A percentile compares a stretch with the other conserved stretches of the same genome.
Conservation (phyloP, 108 stramenopile genomes). For the Stephanodiscus minutulus region DNA sequence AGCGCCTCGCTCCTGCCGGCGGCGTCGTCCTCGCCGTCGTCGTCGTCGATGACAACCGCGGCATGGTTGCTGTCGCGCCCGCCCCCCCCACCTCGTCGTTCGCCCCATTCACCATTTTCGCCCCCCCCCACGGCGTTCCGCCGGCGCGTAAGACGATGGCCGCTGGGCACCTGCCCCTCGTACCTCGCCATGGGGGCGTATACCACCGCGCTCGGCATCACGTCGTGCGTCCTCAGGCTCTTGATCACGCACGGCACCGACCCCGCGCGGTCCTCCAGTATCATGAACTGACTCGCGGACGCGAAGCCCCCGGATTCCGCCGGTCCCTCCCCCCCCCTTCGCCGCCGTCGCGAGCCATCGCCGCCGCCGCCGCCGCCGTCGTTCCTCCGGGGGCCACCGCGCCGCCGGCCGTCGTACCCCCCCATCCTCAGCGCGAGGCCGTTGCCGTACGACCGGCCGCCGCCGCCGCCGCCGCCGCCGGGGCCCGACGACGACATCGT, state of each 20-base stretch:
- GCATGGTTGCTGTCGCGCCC: slow-evolving; percentile 1
- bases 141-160: slow-evolving; percentile 19
- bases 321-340: too few relatives aligned
- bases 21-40: too few relatives aligned
- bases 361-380: too few relatives aligned
- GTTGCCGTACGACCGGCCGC: slow-evolving; percentile 36
- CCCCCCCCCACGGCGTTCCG: too few relatives aligned
- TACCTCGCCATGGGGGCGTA: slow-evolving; percentile 36
- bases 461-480: too few relatives aligned
- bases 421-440: slow-evolving; percentile 30
- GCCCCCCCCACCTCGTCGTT: not conserved
- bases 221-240: slow-evolving; percentile 28
- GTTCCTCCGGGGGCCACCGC: too few relatives aligned
- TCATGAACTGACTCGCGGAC: slow-evolving; percentile 23
- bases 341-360: too few relatives aligned
- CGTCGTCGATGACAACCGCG: not conserved
- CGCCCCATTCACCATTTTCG: not conserved
- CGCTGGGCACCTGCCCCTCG: slow-evolving; percentile 31
- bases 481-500: slow-evolving; percentile 24
- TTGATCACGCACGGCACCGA: slow-evolving; percentile 32
- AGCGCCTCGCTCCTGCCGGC: slow-evolving; percentile 15
- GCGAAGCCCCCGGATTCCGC: too few relatives aligned
- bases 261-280: slow-evolving; percentile 34
- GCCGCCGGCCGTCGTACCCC: too few relatives aligned
- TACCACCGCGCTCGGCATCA: slow-evolving; percentile 24